Evolutionary conservation across 257 asterid species (phyloP), one percentile per base, ranked within the genome.

Genomic region (Petunia axillaris): DNA sequence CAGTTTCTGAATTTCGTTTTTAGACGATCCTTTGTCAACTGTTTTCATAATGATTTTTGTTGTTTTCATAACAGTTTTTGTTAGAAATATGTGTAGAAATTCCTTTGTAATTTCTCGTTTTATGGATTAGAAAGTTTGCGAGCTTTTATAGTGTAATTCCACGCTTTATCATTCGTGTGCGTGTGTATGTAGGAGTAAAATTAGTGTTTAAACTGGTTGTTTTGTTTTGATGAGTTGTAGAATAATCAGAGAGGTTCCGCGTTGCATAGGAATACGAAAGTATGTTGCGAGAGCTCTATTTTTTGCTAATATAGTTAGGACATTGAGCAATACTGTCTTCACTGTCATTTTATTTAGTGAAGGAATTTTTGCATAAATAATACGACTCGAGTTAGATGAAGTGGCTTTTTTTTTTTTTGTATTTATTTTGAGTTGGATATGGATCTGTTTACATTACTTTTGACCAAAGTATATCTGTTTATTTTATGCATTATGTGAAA

Each of bases 381-480:
- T 52, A 52, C 11, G 57, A 52, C 11, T 0, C 11, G 15, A 9
- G 57, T 13, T 10, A 52, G 15, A 52, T 52, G 57, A 52, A 52
- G 57, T 15, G 11, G 57, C 57, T 10, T 8, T 52, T 13, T 8
- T 4, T 10, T 52, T 52, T 4, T 52, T 10, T 52, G 9, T 52
- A 52, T 10, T 52, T 52, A 13, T 52, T 3, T 52, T 52, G 55
- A 8, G 57, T 71, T 48, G 62, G 62, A 35, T 50, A 71, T 71
- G 3, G 77, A 50, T 71, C 77, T 71, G 44, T 50, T 71, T 71
- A 48, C 25, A 16, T 70, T 16, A 70, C 59, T 16, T 70, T 16
- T 0, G 16, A 53, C 40, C 40, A 0, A 44, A 44, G 76, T 68
- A 44, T 68, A 16, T 68, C 76, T 16, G 41, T 50, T 46, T 48